Percentiles rank a stretch among this genome's conserved stretches.
phyloP scores from a whole-genome alignment of 345 rosid species.

The Bruguiera sexangula region DNA sequence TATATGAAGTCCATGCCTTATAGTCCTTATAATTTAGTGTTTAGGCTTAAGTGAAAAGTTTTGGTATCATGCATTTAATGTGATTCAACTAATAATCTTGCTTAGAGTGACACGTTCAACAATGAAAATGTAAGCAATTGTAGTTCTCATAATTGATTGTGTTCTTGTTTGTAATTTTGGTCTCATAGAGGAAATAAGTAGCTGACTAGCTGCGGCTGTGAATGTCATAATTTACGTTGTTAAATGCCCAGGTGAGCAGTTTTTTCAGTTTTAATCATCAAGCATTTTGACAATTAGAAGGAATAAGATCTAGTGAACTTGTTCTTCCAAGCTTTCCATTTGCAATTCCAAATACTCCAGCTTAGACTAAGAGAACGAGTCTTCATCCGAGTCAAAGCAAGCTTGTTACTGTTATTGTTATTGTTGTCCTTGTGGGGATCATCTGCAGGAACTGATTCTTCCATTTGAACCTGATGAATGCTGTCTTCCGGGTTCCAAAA shows the following conservation, averaged over 20 bases:
- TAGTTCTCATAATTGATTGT: not conserved
- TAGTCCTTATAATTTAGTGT: no score
- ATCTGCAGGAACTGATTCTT: conserved; percentile 8
- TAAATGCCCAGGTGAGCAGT: no score
- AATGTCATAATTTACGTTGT: no score
- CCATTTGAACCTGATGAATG: conserved; percentile 15
- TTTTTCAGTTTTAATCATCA: no score
- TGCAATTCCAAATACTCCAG: not conserved
- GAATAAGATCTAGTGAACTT: conserved; percentile 64
- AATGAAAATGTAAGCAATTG: no score
- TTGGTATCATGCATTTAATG: no score
- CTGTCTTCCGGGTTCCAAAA: conserved; percentile 66
- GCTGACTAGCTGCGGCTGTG: no score
- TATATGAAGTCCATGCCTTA: no score
- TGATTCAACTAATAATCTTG: no score
- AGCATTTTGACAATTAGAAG: conserved; percentile 20
- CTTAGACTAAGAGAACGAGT: conserved; percentile 45
- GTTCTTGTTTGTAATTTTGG: not conserved
- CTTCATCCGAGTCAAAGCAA: conserved; percentile 39
- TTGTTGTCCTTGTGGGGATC: not conserved
- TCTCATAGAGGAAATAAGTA: not conserved
- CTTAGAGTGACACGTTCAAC: no score
- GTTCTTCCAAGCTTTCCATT: conserved; percentile 52
- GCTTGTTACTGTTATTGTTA: conserved; percentile 21
- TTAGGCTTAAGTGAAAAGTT: no score